These are phyloP conservation scores for Artemisia tridentata DNA, from an alignment of 129 eudicot genomes.

Conservation along the genomic window DNA sequence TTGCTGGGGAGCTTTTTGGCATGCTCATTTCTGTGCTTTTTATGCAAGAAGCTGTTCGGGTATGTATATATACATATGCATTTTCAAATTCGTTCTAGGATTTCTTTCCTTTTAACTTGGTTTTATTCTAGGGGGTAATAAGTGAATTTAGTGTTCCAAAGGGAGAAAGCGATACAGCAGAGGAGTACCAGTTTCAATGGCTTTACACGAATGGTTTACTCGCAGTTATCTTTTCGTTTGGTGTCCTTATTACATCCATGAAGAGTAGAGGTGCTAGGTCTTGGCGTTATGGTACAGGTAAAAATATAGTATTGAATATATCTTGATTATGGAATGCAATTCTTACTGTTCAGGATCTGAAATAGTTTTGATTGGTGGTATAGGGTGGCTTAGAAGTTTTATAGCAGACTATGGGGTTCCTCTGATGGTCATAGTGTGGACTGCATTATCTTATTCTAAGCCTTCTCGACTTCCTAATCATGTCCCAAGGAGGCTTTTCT, in stretches of 20 bases:
- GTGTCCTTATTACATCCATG: constrained; percentile 60
- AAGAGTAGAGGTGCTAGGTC: constrained; percentile 75
- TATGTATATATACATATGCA: not conserved
- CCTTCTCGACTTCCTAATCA: constrained; percentile 60
- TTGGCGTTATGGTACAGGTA: constrained; percentile 87
- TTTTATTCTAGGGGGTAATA: constrained; percentile 56
- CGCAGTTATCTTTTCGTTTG: constrained; percentile 64
- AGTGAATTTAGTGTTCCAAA: constrained; percentile 67
- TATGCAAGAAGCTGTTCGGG: constrained; percentile 88
- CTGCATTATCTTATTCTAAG: constrained; percentile 63
- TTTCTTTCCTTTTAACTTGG: constrained; percentile 11
- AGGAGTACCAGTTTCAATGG: constrained; percentile 58
- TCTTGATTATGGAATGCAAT: too few species aligned
- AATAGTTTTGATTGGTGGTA: constrained; percentile 6
- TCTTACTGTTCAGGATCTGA: constrained; percentile 1
- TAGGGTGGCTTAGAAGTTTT: constrained; percentile 75
- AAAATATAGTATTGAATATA: not conserved
- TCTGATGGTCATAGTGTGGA: constrained; percentile 78
- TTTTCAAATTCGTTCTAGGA: not conserved
- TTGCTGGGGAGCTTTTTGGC: constrained; percentile 96
- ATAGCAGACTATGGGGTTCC: constrained; percentile 96
- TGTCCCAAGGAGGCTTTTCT: constrained; percentile 74
- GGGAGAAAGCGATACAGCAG: constrained; percentile 36
- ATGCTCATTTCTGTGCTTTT: constrained; percentile 91
- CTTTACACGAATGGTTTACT: constrained; percentile 73